Evolutionary conservation across 2,329 filamentous ascomycete genomes (phyloP), one percentile per base, ranked within the genome.

Genomic region (Curvularia verruculosa): DNA sequence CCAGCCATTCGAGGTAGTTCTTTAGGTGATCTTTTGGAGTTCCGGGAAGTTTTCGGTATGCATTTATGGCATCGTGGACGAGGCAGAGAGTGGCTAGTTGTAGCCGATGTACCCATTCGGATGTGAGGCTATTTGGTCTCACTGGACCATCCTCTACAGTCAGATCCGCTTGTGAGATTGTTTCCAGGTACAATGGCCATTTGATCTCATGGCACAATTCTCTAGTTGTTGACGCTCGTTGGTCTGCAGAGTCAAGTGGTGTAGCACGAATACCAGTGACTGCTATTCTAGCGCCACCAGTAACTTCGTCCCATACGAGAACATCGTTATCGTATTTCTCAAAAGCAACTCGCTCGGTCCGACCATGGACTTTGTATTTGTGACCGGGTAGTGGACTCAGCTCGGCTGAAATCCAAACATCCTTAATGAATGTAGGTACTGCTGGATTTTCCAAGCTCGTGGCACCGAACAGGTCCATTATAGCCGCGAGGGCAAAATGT

Each of bases 51-150:
- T 37, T 37, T 19, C 46, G 7, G 8, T 49, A 49, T 9, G 37
- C 46, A 19, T 39, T 21, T 18, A 49, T 34, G 12, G 46, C 46
- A 13, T 49, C 46, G n/a, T 49, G 46, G 15, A 49, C 46, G 9
- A 49, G 46, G 24, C 46, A 49, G 46, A 49, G 46, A 40, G 46
- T 49, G 34, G 46, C 46, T 15, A 49, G 21, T 39, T 49, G 46
- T 23, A 49, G 23, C 23, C 21, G 23, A 12, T 49, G 46, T 10
- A 49, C 46, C 46, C 46, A 49, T 40, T 40, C 46, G 19, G 46
- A 15, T 37, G 46, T 49, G 7, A 49, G 15, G 13, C 46, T 49
- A 12, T 37, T 15, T 3, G 46, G 9, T 19, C 34, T 21, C 3
- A n/a, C 23, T 34, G 31, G 31, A 18, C 21, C 15, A 15, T 49